These are phyloP conservation scores for Phialocephala subalpina DNA, from an alignment of 2,329 filamentous ascomycete genomes.

Conservation along the genomic window DNA sequence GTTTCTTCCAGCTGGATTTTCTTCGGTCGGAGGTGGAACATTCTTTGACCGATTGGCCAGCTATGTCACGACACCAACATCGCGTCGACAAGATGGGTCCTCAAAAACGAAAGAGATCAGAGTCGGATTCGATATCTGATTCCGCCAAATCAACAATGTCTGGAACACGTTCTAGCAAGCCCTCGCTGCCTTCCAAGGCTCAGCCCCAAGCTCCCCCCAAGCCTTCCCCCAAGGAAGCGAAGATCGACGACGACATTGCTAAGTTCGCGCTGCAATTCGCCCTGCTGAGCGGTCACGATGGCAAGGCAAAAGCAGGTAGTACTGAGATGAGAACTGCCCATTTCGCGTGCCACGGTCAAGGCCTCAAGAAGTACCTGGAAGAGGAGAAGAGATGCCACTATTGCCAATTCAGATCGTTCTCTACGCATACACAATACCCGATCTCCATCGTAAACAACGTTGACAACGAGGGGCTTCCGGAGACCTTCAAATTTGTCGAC, in stretches of 20 bases:
- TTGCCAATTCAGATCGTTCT: conserved; percentile 66
- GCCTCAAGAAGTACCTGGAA: conserved; percentile 21
- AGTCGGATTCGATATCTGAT: neutral
- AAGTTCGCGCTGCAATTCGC: neutral
- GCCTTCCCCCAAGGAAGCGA: neutral
- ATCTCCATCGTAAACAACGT: conserved; percentile 71
- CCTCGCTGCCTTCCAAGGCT: no score
- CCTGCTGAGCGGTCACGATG: neutral
- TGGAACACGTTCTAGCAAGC: no score
- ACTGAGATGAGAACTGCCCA: conserved; percentile 4
- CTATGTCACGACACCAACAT: no score
- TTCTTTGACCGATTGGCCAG: no score
- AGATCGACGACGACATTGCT: neutral
- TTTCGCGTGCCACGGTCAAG: conserved; percentile 17
- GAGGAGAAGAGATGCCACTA: conserved; percentile 62
- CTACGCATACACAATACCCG: conserved; percentile 56
- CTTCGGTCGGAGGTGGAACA: no score
- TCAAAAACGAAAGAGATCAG: no score
- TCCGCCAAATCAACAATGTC: neutral
- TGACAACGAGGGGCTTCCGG: conserved; percentile 63
- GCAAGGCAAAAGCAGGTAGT: neutral
- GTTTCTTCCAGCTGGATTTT: no score
- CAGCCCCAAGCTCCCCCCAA: neutral
- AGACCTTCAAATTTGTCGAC: conserved; percentile 74
- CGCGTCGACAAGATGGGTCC: no score